Percentiles rank a stretch among this genome's conserved stretches.
phyloP scores from a whole-genome alignment of 2,329 filamentous ascomycete genomes.

The Ilyonectria sp. region DNA sequence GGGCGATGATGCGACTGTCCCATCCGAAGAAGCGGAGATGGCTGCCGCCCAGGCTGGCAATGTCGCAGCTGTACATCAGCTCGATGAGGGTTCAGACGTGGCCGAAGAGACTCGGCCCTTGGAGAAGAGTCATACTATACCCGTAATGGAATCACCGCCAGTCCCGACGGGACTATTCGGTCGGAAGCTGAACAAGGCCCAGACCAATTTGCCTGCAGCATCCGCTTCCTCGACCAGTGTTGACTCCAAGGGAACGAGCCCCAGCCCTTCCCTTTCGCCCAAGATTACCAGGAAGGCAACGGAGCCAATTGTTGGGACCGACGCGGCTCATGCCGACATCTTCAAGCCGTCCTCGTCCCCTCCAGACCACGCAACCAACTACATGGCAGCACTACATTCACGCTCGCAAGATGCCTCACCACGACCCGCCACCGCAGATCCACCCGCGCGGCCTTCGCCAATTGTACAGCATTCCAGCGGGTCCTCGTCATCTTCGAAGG shows the following conservation, averaged over 20 bases:
- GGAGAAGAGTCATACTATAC: conserved; percentile 71
- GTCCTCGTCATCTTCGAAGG: conserved; percentile 66
- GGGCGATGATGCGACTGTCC: conserved; percentile 64
- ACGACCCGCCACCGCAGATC: conserved; percentile 58
- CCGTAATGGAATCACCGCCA: conserved; percentile 57
- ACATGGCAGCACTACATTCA: conserved; percentile 79
- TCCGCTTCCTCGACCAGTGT: conserved; percentile 64
- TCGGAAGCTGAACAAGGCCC: conserved; percentile 61
- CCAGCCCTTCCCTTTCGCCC: conserved; percentile 54
- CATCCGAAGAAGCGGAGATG: conserved; percentile 39
- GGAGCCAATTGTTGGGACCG: conserved; percentile 77
- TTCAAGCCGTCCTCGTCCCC: conserved; percentile 70
- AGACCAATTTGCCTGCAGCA: conserved; percentile 47
- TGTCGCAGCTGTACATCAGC: conserved; percentile 62
- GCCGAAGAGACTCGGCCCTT: conserved; percentile 60
- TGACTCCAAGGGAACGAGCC: conserved; percentile 60
- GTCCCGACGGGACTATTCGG: conserved; percentile 63
- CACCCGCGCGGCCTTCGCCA: conserved; percentile 54
- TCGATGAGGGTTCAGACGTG: conserved; percentile 59
- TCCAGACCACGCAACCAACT: conserved; percentile 72
- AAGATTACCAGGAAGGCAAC: conserved; percentile 63
- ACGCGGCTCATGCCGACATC: conserved; percentile 76
- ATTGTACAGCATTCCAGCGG: conserved; percentile 59
- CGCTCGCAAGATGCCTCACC: conserved; percentile 72
- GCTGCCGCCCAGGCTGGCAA: conserved; percentile 59